Evolutionary conservation across 2,329 filamentous ascomycete genomes (phyloP).

Genomic region (Seiridium cupressi): DNA sequence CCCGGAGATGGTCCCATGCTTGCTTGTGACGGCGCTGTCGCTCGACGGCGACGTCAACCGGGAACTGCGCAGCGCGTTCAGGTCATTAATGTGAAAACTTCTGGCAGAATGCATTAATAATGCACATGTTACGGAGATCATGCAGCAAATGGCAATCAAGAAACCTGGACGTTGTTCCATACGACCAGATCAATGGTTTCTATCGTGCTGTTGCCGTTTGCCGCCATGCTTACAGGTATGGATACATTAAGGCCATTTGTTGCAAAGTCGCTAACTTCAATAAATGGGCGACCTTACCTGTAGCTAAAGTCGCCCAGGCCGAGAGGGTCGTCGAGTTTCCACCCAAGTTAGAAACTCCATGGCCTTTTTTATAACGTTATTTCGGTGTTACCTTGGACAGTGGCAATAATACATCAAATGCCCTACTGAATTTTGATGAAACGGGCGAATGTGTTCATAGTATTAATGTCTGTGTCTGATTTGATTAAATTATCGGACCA

Average conservation of each 20-base stretch:
- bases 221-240: constrained; percentile 34
- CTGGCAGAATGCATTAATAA: background rate
- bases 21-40: background rate
- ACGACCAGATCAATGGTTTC: constrained; percentile 31
- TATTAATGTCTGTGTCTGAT: constrained; percentile 28
- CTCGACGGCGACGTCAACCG: background rate
- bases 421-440: constrained; percentile 21
- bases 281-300: background rate
- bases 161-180: constrained; percentile 21
- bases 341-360: background rate
- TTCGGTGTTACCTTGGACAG: background rate
- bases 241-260: constrained; percentile 21
- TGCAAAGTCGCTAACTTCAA: background rate
- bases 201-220: constrained; percentile 29
- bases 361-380: background rate
- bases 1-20: background rate
- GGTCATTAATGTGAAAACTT: background rate
- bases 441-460: constrained; percentile 18
- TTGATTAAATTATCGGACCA: constrained; percentile 26
- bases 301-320: background rate
- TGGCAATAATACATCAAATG: background rate
- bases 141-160: constrained; percentile 18
- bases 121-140: background rate
- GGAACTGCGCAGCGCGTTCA: background rate
- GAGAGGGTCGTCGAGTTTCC: background rate